phyloP scores from a whole-genome alignment of 306 rosid genomes.

The Castanea sativa region DNA sequence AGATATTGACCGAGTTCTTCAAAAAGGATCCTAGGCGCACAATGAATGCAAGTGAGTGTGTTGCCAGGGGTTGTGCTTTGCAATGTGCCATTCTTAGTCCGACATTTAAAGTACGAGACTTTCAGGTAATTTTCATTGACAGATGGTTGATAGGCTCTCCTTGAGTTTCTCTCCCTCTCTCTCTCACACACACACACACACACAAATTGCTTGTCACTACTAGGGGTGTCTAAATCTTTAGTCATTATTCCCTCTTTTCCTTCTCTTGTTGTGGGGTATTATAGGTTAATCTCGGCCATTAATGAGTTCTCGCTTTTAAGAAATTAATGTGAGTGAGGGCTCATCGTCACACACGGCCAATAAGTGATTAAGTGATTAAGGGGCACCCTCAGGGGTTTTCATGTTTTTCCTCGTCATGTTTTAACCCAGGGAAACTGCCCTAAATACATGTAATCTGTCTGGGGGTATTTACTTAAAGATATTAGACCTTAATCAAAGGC shows the following conservation, averaged over 20 bases:
- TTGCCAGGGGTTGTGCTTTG: constrained; percentile 90
- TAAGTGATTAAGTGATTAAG: not conserved
- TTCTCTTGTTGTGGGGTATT: not conserved
- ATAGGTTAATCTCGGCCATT: not conserved
- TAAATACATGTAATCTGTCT: not conserved
- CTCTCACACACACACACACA: fast-evolving
- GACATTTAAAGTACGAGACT: constrained; percentile 88
- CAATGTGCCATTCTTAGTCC: constrained; percentile 97
- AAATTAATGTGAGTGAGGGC: not conserved
- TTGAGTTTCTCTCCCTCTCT: too few relatives aligned
- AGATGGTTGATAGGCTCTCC: not conserved
- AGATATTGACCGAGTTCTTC: constrained; percentile 81
- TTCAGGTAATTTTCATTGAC: constrained; percentile 56
- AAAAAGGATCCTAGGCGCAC: constrained; percentile 93
- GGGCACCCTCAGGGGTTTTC: not conserved
- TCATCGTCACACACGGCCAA: not conserved
- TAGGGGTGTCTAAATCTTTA: not conserved
- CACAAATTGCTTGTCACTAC: not conserved
- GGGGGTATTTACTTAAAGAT: not conserved
- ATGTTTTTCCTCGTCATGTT: not conserved
- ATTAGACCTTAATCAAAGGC: not conserved
- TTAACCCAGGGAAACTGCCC: not conserved
- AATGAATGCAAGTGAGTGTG: constrained; percentile 97
- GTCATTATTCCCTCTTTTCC: not conserved
- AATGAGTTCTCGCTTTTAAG: not conserved